A percentile compares a stretch with the other conserved stretches of the same genome.
These are phyloP conservation scores for Ceratobasidium sp. DNA, from an alignment of 1,284 basidiomycete species.

Conservation along the genomic window DNA sequence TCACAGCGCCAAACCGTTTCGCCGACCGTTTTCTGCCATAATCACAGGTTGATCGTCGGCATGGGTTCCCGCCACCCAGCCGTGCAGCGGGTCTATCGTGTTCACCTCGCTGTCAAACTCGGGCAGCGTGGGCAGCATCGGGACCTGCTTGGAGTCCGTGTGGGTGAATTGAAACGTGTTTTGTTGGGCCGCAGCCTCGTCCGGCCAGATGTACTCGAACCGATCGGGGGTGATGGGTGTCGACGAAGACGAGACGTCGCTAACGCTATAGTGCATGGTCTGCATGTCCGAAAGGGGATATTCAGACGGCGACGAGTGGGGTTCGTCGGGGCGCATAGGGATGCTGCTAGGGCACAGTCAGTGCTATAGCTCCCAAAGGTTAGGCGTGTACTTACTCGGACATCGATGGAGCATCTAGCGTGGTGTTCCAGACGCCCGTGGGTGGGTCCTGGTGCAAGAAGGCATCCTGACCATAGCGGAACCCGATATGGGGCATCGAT, in stretches of 20 bases:
- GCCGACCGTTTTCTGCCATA: slow-evolving; percentile 2
- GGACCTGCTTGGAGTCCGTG: background rate
- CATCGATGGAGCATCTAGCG: slow-evolving; percentile 1
- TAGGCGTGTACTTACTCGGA: slow-evolving; percentile 17
- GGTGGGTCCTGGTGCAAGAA: slow-evolving; percentile 11
- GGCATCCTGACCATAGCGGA: slow-evolving; percentile 18
- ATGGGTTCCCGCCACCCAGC: slow-evolving; percentile 8
- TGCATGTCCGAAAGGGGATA: slow-evolving; percentile 19
- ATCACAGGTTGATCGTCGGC: slow-evolving; percentile 17
- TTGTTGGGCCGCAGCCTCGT: slow-evolving; percentile 13
- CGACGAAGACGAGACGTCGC: slow-evolving; percentile 30
- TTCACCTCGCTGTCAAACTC: slow-evolving; percentile 33
- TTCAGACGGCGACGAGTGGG: background rate
- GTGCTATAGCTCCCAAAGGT: background rate
- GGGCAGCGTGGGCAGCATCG: slow-evolving; percentile 21
- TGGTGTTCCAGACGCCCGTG: slow-evolving; percentile 7
- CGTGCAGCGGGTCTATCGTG: background rate
- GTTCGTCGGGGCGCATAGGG: background rate
- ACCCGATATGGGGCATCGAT: slow-evolving; percentile 41
- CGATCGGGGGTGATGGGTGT: slow-evolving; percentile 36
- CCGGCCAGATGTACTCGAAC: slow-evolving; percentile 28
- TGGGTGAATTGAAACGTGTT: slow-evolving; percentile 27
- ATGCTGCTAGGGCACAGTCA: background rate
- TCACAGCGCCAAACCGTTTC: slow-evolving; percentile 16
- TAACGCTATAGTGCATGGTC: slow-evolving; percentile 25